Conservation (phyloP, 163 green algal genomes). For the Scenedesmus sp. region DNA sequence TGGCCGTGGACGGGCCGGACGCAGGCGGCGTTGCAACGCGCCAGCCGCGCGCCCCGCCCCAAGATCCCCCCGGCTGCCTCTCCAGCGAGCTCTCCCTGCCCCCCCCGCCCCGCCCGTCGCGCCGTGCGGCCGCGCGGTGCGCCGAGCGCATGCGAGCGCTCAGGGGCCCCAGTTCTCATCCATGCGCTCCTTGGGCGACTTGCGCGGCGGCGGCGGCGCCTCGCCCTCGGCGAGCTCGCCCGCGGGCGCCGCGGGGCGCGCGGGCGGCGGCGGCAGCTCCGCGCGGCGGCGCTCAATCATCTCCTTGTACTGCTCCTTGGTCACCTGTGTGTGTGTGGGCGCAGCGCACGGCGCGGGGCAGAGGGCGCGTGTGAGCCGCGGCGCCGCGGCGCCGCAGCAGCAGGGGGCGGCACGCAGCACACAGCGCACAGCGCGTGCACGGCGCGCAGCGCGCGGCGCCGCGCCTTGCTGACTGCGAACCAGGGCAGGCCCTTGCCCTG, state of each 20-base stretch:
- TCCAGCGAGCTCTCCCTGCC: too few relatives aligned
- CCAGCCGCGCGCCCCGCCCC: too few relatives aligned
- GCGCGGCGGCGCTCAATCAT: conserved; percentile 54
- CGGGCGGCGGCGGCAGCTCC: conserved; percentile 10
- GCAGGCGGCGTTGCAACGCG: too few relatives aligned
- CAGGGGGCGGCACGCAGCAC: too few relatives aligned
- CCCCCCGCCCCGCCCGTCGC: too few relatives aligned
- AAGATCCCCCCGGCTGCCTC: too few relatives aligned
- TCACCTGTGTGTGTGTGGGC: conserved; percentile 29
- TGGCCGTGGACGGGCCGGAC: too few relatives aligned
- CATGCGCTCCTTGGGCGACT: conserved; percentile 41
- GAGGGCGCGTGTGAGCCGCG: too few relatives aligned
- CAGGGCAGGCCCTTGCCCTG: conserved; percentile 51
- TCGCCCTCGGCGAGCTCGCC: conserved; percentile 10
- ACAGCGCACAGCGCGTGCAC: too few relatives aligned
- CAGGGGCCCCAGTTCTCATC: conserved; percentile 33
- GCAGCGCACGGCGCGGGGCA: not conserved
- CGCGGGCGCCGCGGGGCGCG: not conserved
- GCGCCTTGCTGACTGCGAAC: conserved; percentile 53
- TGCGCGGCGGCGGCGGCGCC: conserved; percentile 4
- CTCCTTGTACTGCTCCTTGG: conserved; percentile 67
- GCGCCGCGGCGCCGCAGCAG: too few relatives aligned
- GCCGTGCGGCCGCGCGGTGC: too few relatives aligned
- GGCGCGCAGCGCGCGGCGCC: not conserved
- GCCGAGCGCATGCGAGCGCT: too few relatives aligned